These are phyloP conservation scores for Hevea brasiliensis DNA, from an alignment of 345 rosid genomes.

Conservation along the genomic window DNA sequence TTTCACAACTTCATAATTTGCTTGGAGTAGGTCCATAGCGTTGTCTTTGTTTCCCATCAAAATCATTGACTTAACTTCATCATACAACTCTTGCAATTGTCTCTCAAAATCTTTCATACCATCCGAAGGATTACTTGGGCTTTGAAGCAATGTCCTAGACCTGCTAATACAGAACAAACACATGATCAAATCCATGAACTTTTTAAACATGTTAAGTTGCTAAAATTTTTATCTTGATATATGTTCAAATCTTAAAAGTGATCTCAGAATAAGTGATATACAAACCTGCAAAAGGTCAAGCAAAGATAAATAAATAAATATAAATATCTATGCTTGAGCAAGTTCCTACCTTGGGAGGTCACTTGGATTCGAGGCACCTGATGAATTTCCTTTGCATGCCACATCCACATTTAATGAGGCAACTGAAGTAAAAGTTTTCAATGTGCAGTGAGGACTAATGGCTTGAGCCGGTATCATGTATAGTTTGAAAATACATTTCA, in stretches of 20 bases:
- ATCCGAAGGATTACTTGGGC: conserved; percentile 32
- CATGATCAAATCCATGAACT: conserved; percentile 9
- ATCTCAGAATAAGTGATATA: background rate
- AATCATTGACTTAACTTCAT: conserved; percentile 65
- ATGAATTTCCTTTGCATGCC: conserved; percentile 25
- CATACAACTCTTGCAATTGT: conserved; percentile 68
- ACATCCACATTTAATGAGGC: conserved; percentile 35
- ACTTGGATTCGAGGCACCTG: conserved; percentile 34
- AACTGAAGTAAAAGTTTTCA: conserved; percentile 32
- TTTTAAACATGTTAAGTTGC: conserved; percentile 7
- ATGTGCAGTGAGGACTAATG: conserved; percentile 25
- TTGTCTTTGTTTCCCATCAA: conserved; percentile 55
- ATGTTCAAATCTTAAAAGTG: background rate
- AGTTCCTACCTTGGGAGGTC: conserved; percentile 44
- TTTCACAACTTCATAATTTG: conserved; percentile 72
- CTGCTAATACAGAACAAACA: conserved; percentile 35
- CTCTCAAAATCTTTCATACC: conserved; percentile 52
- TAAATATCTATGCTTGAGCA: background rate
- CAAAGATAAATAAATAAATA: background rate
- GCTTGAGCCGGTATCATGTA: conserved; percentile 34
- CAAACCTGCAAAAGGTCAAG: background rate
- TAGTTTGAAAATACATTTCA: conserved; percentile 31
- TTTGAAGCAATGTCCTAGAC: conserved; percentile 33
- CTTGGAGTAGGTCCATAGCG: conserved; percentile 72
- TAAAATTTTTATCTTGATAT: conserved; percentile 6